Conservation (phyloP, 1,284 basidiomycete genomes). For the Puccinia hordei region DNA sequence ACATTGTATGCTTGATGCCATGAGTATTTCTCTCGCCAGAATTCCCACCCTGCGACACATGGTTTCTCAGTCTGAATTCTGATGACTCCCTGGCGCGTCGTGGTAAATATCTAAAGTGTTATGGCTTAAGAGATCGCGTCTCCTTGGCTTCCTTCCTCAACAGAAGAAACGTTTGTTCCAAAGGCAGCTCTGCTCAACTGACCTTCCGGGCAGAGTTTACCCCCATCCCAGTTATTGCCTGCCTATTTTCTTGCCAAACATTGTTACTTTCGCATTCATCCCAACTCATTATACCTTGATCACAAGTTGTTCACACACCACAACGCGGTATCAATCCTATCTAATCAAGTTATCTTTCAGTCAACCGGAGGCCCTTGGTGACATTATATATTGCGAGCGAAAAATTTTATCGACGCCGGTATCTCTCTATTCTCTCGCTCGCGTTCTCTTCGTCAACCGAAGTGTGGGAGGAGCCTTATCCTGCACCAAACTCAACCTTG, state of each 20-base stretch:
- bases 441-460: not conserved
- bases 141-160: not conserved
- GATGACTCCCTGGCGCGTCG: not conserved
- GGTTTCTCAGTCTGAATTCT: not conserved
- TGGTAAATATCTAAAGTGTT: no score
- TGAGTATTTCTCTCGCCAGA: not conserved
- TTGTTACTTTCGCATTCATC: not conserved
- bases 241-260: no score
- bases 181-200: not conserved
- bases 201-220: not conserved
- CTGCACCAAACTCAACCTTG: not conserved
- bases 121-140: not conserved
- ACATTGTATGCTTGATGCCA: no score
- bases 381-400: not conserved
- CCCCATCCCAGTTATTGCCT: not conserved
- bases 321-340: not conserved
- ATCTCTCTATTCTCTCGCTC: not conserved
- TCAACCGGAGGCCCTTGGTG: not conserved
- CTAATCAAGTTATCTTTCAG: not conserved
- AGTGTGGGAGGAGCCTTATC: not conserved
- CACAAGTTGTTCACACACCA: not conserved
- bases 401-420: slow-evolving; percentile 2
- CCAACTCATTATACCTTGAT: not conserved
- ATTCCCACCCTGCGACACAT: slow-evolving; percentile 4
- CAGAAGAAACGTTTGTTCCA: not conserved